A percentile compares a stretch with the other conserved stretches of the same genome.
Conservation (phyloP, 257 asterid species). For the Jacaranda copaia region DNA sequence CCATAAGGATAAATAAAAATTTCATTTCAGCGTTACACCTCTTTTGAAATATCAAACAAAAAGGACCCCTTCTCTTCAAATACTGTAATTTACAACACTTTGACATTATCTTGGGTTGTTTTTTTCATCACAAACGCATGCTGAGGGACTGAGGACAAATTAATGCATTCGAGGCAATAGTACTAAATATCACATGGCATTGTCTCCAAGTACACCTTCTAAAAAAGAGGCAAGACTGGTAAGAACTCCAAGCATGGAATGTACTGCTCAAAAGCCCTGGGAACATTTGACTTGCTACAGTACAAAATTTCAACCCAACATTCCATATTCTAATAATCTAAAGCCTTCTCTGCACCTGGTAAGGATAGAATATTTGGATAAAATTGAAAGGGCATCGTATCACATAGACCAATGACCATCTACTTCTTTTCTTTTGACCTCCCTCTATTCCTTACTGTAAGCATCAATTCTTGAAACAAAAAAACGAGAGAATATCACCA, state of each 20-base stretch:
- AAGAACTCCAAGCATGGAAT: background rate
- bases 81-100: no score
- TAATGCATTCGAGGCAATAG: background rate
- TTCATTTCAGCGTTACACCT: no score
- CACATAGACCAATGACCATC: background rate
- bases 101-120: no score
- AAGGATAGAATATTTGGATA: conserved; percentile 16
- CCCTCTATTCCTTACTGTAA: conserved; percentile 25
- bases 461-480: conserved; percentile 14
- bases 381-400: background rate
- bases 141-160: background rate
- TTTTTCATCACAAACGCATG: no score
- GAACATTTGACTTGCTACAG: conserved; percentile 1
- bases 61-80: no score
- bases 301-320: conserved; percentile 7
- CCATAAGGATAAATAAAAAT: no score
- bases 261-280: background rate
- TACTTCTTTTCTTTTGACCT: background rate
- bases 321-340: background rate
- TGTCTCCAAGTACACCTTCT: background rate
- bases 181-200: background rate
- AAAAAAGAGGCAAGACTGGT: background rate
- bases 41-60: no score
- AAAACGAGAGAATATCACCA: conserved; percentile 20
- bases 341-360: background rate